phyloP scores from a whole-genome alignment of 2,329 filamentous ascomycete genomes.

The Fusarium concolor region DNA sequence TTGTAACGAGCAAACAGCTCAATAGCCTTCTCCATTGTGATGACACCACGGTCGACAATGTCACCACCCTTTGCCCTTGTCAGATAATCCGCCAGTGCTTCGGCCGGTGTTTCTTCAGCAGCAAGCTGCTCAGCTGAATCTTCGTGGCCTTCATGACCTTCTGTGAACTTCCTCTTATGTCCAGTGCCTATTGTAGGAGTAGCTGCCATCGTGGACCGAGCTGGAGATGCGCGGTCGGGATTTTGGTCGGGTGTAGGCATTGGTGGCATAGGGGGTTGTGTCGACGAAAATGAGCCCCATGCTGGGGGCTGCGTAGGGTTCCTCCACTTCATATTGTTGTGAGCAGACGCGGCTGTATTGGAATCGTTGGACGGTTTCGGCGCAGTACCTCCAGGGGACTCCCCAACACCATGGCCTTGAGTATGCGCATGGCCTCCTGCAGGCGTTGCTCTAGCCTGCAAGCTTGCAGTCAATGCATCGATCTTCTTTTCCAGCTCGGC shows the following conservation, averaged over 20 bases:
- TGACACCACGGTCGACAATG: constrained; percentile 68
- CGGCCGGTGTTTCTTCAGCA: constrained; percentile 27
- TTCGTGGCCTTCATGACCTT: constrained; percentile 38
- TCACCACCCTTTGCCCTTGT: constrained; percentile 55
- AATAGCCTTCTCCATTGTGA: constrained; percentile 66
- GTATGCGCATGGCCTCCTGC: constrained; percentile 23
- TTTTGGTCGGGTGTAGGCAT: constrained; percentile 25
- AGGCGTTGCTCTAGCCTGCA: constrained; percentile 67
- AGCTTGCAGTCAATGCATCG: constrained; percentile 83
- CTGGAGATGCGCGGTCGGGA: constrained; percentile 23
- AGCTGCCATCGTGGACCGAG: constrained; percentile 14
- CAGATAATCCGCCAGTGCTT: constrained; percentile 39
- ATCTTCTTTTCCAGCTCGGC: constrained; percentile 94
- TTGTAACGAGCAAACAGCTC: constrained; percentile 70
- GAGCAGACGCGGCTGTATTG: constrained; percentile 3
- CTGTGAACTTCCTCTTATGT: constrained; percentile 50
- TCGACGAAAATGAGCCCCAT: constrained; percentile 34
- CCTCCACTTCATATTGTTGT: constrained; percentile 25
- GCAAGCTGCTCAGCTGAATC: constrained; percentile 24
- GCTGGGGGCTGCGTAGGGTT: constrained; percentile 10
- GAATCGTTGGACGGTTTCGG: constrained; percentile 22
- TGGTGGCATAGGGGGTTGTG: constrained; percentile 24
- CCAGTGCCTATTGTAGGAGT: constrained; percentile 34
- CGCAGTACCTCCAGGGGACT: constrained; percentile 21
- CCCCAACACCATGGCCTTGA: constrained; percentile 10